These are phyloP conservation scores for Phaeophleospora eucalypticola DNA, from an alignment of 2,329 filamentous ascomycete species.

Conservation along the genomic window DNA sequence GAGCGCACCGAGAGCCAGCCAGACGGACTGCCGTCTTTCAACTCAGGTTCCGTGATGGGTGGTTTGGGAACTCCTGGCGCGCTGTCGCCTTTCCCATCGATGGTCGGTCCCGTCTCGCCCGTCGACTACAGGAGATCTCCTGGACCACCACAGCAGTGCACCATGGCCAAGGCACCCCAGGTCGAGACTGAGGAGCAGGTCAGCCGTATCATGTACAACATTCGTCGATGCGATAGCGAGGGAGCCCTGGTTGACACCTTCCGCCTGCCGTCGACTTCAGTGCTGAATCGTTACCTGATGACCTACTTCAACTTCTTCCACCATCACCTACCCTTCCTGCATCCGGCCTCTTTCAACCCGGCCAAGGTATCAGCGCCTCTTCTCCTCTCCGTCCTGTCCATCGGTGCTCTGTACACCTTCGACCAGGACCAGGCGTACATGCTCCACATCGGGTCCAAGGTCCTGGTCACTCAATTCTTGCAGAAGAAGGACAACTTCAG, in stretches of 20 bases:
- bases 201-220: slow-evolving; percentile 78
- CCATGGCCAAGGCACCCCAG: slow-evolving; percentile 69
- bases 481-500: slow-evolving; percentile 99
- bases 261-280: slow-evolving; percentile 73
- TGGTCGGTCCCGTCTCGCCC: slow-evolving; percentile 64
- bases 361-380: slow-evolving; percentile 76
- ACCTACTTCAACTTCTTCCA: slow-evolving; percentile 98
- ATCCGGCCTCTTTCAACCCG: slow-evolving; percentile 84
- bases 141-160: slow-evolving; percentile 61
- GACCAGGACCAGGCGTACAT: slow-evolving; percentile 96
- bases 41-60: slow-evolving; percentile 65
- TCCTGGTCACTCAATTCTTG: slow-evolving; percentile 92
- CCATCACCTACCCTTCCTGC: slow-evolving; percentile 91
- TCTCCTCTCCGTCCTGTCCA: slow-evolving; percentile 84
- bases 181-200: slow-evolving; percentile 81
- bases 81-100: slow-evolving; percentile 66
- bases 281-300: slow-evolving; percentile 85
- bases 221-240: slow-evolving; percentile 74
- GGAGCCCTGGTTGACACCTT: slow-evolving; percentile 83
- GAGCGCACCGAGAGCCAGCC: slow-evolving; percentile 47
- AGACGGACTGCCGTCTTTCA: slow-evolving; percentile 49
- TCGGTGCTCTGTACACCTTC: slow-evolving; percentile 93
- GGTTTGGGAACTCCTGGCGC: slow-evolving; percentile 67
- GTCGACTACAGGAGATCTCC: slow-evolving; percentile 68
- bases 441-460: slow-evolving; percentile 95